Evolutionary conservation across 2,329 filamentous ascomycete genomes (phyloP).

Genomic region (Dactylellina drechsleri): DNA sequence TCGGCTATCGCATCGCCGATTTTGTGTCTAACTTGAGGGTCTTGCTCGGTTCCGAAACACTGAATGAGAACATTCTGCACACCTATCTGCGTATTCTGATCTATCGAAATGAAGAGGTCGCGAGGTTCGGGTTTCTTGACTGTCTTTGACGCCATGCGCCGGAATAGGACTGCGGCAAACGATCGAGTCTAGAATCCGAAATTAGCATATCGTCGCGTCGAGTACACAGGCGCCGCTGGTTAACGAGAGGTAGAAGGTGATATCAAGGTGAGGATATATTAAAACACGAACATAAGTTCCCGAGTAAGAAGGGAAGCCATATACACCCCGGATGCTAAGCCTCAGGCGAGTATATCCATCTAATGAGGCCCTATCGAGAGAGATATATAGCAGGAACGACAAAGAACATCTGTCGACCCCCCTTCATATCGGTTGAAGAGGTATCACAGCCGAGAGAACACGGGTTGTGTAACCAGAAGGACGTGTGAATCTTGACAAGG

Average conservation of each 20-base stretch:
- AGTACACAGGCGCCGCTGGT: no score
- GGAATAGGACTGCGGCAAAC: conserved; percentile 92
- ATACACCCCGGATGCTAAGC: no score
- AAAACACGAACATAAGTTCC: no score
- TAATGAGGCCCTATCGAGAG: no score
- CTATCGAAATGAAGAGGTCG: conserved; percentile 86
- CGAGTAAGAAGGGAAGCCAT: no score
- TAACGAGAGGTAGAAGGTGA: not conserved
- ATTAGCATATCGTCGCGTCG: conserved; percentile 17
- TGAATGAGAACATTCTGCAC: conserved; percentile 57
- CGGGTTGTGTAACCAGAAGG: conserved; percentile 43
- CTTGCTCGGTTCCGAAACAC: conserved; percentile 68
- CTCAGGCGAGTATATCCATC: no score
- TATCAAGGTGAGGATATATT: no score
- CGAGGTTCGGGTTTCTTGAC: conserved; percentile 72
- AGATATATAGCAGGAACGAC: no score
- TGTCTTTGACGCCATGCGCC: conserved; percentile 88
- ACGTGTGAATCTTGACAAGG: conserved; percentile 12
- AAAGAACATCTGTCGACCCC: not conserved
- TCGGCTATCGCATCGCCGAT: conserved; percentile 98
- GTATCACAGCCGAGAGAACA: conserved; percentile 40
- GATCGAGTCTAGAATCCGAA: conserved; percentile 74
- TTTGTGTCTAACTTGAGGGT: conserved; percentile 85
- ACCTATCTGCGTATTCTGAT: conserved; percentile 60
- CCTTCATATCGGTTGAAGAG: conserved; percentile 23